These are phyloP conservation scores for Aspergillus conjunctus DNA, from an alignment of 495 filamentous ascomycete genomes.

Conservation along the genomic window DNA sequence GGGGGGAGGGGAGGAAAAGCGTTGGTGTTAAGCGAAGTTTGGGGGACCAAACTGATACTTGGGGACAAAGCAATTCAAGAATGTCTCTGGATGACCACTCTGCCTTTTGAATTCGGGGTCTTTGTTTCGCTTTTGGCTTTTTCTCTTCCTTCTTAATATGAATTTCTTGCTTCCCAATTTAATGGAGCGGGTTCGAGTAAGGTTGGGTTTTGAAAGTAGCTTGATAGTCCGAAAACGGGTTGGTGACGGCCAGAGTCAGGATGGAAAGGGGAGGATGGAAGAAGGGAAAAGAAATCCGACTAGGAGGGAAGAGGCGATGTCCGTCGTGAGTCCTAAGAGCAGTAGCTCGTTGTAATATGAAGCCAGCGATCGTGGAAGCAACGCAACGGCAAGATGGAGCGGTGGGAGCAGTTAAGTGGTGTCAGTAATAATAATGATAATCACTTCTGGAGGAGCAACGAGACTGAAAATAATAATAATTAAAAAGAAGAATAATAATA, in stretches of 20 bases:
- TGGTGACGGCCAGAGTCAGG: constrained; percentile 9
- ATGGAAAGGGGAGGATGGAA: constrained; percentile 11
- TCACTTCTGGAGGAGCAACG: neutral
- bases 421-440: constrained; percentile 14
- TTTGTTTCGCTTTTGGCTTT: constrained; percentile 8
- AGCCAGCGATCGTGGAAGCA: neutral
- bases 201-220: constrained; percentile 13
- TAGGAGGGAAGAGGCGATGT: neutral
- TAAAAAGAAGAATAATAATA: constrained; percentile 6
- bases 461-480: constrained; percentile 5
- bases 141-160: constrained; percentile 15
- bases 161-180: constrained; percentile 3
- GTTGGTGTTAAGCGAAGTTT: constrained; percentile 26
- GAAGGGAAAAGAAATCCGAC: constrained; percentile 14
- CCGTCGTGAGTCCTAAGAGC: neutral
- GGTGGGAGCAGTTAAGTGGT: constrained; percentile 12
- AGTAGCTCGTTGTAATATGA: constrained; percentile 12
- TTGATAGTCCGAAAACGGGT: constrained; percentile 26
- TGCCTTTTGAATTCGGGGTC: neutral
- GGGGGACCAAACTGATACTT: constrained; percentile 20
- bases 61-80: constrained; percentile 29
- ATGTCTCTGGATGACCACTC: constrained; percentile 11
- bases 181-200: neutral
- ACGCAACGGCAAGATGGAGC: constrained; percentile 5
- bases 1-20: constrained; percentile 16